Evolutionary conservation across 2,329 filamentous ascomycete species (phyloP), one percentile per base, ranked within the genome.

Genomic region (Monilinia vaccinii-corymbosi): DNA sequence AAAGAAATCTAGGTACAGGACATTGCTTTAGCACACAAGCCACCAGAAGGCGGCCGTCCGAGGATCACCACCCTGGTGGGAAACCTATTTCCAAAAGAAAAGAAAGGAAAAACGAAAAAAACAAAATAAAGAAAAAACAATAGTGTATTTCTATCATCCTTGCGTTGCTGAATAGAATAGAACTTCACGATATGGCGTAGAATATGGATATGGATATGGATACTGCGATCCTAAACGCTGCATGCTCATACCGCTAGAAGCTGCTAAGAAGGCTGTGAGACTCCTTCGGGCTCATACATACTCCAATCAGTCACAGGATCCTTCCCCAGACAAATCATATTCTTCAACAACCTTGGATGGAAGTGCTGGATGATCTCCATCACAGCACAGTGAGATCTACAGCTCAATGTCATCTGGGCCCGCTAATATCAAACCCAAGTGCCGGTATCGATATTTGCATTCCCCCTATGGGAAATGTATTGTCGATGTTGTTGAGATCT

Each of bases 31-130:
- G 18, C 14, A 8, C 32, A 31, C 40, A 53, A 46, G 57, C 48
- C 48, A 59, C 36, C 25, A 16, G 42, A 59, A 59, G 38, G 57
- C 49, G 57, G 48, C 48, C 56, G 36, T 45, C 48, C 16, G 51
- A 44, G 32, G 51, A 44, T 45, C 51, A 31, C 28, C 36, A 53
- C 42, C 32, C n/a, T n/a, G n/a, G n/a, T n/a, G n/a, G n/a, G n/a
- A n/a, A n/a, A n/a, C n/a, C n/a, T n/a, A n/a, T n/a, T n/a, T n/a
- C n/a, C n/a, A n/a, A n/a, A n/a, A n/a, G n/a, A n/a, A n/a, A n/a
- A n/a, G n/a, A n/a, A n/a, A n/a, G n/a, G n/a, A n/a, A n/a, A n/a
- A n/a, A n/a, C n/a, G n/a, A n/a, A 4, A 45, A 34, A 32, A 53
- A 31, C 13, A 23, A 42, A 44, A 44, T n/a, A n/a, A n/a, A n/a